Evolutionary conservation across 2,329 filamentous ascomycete genomes (phyloP).

Genomic region (Talaromyces sp.): DNA sequence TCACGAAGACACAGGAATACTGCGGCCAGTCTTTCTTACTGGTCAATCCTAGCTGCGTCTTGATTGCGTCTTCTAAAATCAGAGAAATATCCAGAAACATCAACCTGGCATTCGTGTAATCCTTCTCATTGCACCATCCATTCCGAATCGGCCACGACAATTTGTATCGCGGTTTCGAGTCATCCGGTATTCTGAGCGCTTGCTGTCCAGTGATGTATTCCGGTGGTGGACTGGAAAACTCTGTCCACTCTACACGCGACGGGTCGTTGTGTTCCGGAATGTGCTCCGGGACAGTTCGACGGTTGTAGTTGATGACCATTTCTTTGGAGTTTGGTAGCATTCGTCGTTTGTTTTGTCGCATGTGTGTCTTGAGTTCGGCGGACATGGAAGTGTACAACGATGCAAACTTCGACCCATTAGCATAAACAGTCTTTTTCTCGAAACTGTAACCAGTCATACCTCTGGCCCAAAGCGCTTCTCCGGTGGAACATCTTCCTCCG

Average conservation of each 20-base stretch:
- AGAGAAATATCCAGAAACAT: constrained; percentile 83
- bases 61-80: constrained; percentile 81
- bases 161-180: constrained; percentile 84
- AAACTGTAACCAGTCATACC: constrained; percentile 44
- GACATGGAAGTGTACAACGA: constrained; percentile 74
- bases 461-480: constrained; percentile 90
- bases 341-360: constrained; percentile 90
- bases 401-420: constrained; percentile 46
- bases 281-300: constrained; percentile 74
- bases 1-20: constrained; percentile 95
- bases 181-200: constrained; percentile 82
- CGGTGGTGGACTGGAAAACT: constrained; percentile 65
- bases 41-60: constrained; percentile 74
- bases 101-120: constrained; percentile 75
- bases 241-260: constrained; percentile 92
- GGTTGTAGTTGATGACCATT: constrained; percentile 90
- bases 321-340: constrained; percentile 98
- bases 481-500: constrained; percentile 42
- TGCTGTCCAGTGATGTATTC: constrained; percentile 77
- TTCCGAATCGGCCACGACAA: constrained; percentile 87
- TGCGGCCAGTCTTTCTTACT: constrained; percentile 78
- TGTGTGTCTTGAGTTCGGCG: constrained; percentile 80
- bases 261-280: constrained; percentile 96
- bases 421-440: not conserved
- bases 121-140: constrained; percentile 85